Percentiles rank a stretch among this genome's conserved stretches.
phyloP scores from a whole-genome alignment of 139 green algal species.

The Chlamydomonas sphaeroides region DNA sequence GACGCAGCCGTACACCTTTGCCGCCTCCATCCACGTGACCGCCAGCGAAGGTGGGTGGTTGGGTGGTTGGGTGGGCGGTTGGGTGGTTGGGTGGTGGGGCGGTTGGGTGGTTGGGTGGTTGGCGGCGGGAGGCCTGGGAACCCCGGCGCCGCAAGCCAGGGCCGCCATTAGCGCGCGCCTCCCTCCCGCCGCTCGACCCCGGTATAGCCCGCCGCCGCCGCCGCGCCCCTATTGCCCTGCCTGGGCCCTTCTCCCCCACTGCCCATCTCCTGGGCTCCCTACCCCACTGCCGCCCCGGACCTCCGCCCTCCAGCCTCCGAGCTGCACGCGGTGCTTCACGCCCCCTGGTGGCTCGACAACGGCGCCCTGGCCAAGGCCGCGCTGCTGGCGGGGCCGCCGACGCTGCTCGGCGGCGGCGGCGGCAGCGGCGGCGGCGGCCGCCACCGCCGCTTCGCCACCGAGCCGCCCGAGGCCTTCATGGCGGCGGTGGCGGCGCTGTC shows the following conservation, averaged over 20 bases:
- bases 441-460: background rate
- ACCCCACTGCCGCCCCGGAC: background rate
- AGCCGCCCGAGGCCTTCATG: constrained; percentile 12
- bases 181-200: too few species aligned
- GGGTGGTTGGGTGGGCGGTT: too few species aligned
- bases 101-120: too few species aligned
- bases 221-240: too few species aligned
- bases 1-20: background rate
- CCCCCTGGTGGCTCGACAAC: constrained; percentile 33
- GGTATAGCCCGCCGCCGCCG: too few species aligned
- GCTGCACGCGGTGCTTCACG: constrained; percentile 7
- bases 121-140: too few species aligned
- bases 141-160: too few species aligned
- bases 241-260: too few species aligned
- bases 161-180: too few species aligned
- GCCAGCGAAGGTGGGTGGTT: constrained; percentile 2
- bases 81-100: too few species aligned
- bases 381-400: background rate
- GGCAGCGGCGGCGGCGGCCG: background rate
- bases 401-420: too few species aligned
- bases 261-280: too few species aligned
- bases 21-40: constrained; percentile 3
- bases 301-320: constrained; percentile 1
- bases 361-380: background rate
- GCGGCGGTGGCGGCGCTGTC: constrained; percentile 7